Base-by-base conservation (phyloP, 192 early-diverging fungal species). In the Pilobolus umbonatus region DNA sequence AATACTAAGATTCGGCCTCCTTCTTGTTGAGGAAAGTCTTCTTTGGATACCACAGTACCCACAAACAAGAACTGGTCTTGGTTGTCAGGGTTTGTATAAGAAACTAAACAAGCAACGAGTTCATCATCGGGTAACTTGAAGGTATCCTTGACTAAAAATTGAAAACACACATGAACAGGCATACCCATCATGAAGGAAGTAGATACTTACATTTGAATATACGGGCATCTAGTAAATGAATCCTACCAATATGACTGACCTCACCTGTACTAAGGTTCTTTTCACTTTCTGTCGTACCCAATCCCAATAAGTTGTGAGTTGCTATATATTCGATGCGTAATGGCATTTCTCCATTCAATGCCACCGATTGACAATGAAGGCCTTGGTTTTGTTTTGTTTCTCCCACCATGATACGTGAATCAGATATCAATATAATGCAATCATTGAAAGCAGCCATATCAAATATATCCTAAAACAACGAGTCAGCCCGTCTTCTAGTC, bases 361-460 rank as follows among this genome's bases (percentile, higher is more conserved):
- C 74, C 10, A 85, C 56, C 17, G 72, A 86, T 10, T 79, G 79
- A 42, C 93, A 75, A 59, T 98, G 96, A 19, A 98, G 76, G 44
- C 87, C 88, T 67, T 93, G 90, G 32, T 89, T 86, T 5, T 82
- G 74, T 52, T 98, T 90, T 3, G 94, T 84, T 2, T 59, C 75
- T 0, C 90, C 94, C 59, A 98, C 73, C 38, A 76, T 75, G 10
- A 96, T 72, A 0, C 71, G 59, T 11, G 62, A 74, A 17, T 74
- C 71, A 35, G 80, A 79, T n/a, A 81, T 85, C 34, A 96, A 67
- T 2, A 87, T 85, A 15, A 93, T 53, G 0, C 81, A 76, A 30
- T 77, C 66, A 1, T 81, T 75, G 29, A 77, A 78, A 0, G 56
- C 40, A 0, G 60, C 59, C 30, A 76, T 82, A 38, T 70, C 54